These are phyloP conservation scores for Periconia sp. DNA, from an alignment of 2,329 filamentous ascomycete species.

Conservation along the genomic window DNA sequence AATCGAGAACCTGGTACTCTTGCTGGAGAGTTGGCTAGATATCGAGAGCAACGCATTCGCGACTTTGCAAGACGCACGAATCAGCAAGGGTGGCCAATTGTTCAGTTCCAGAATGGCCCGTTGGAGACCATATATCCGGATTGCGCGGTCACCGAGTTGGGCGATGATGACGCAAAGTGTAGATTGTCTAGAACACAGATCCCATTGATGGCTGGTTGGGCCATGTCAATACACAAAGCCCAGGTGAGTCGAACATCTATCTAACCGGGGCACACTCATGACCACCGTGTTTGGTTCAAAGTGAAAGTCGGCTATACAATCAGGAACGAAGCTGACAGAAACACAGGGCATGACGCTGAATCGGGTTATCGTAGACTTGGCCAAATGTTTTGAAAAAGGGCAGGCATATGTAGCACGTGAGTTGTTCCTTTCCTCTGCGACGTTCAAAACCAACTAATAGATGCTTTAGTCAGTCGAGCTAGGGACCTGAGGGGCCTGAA, in stretches of 20 bases:
- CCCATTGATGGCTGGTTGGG: slow-evolving; percentile 62
- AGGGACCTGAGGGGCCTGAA: slow-evolving; percentile 54
- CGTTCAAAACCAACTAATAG: neutral
- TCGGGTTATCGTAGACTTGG: slow-evolving; percentile 58
- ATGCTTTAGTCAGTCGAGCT: slow-evolving; percentile 54
- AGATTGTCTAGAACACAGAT: slow-evolving; percentile 61
- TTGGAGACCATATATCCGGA: slow-evolving; percentile 53
- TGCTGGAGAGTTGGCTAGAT: slow-evolving; percentile 42
- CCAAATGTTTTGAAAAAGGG: slow-evolving; percentile 56
- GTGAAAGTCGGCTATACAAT: neutral
- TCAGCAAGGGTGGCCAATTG: slow-evolving; percentile 52
- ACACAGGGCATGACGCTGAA: slow-evolving; percentile 65
- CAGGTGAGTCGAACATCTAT: slow-evolving; percentile 20
- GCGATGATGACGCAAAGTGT: slow-evolving; percentile 50
- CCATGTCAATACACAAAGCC: slow-evolving; percentile 64
- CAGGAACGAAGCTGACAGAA: neutral
- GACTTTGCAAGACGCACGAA: slow-evolving; percentile 41
- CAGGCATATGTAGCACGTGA: slow-evolving; percentile 63
- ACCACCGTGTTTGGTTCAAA: too few relatives aligned
- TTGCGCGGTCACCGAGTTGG: slow-evolving; percentile 53
- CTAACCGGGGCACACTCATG: too few relatives aligned
- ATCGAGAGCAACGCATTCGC: slow-evolving; percentile 43
- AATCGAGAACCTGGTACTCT: slow-evolving; percentile 12
- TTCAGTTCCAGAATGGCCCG: slow-evolving; percentile 55
- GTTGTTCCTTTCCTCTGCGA: slow-evolving; percentile 5